A percentile compares a stretch with the other conserved stretches of the same genome.
phyloP scores from a whole-genome alignment of 2,329 filamentous ascomycete genomes.

The Podosphaera leucotricha region DNA sequence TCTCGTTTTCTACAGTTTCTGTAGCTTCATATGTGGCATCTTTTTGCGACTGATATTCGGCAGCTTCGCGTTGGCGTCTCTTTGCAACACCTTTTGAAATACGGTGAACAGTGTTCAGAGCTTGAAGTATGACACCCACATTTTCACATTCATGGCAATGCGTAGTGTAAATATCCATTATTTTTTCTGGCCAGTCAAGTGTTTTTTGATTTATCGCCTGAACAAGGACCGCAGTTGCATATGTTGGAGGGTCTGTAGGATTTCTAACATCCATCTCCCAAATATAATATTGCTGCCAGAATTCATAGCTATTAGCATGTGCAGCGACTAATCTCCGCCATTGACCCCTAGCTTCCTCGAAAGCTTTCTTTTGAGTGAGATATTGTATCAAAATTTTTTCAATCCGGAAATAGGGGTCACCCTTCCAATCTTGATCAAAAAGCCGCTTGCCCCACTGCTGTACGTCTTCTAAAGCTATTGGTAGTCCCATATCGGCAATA shows the following conservation, averaged over 20 bases:
- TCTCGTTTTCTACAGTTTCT: constrained; percentile 10
- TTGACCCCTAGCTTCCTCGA: constrained; percentile 51
- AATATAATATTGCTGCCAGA: constrained; percentile 78
- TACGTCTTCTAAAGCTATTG: constrained; percentile 67
- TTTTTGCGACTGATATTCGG: constrained; percentile 24
- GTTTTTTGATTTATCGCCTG: constrained; percentile 38
- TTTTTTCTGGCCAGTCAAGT: constrained; percentile 54
- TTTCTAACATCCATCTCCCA: constrained; percentile 51
- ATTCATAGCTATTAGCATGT: constrained; percentile 62
- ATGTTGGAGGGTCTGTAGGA: constrained; percentile 28
- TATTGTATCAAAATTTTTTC: constrained; percentile 87
- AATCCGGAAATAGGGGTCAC: constrained; percentile 72
- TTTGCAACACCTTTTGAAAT: constrained; percentile 37
- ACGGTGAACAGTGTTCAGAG: constrained; percentile 50
- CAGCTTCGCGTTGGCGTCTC: constrained; percentile 41
- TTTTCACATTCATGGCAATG: constrained; percentile 84
- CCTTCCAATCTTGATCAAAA: constrained; percentile 52
- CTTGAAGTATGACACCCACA: constrained; percentile 48
- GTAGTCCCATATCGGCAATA: constrained; percentile 72
- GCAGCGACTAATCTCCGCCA: constrained; percentile 50
- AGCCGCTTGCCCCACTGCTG: constrained; percentile 49
- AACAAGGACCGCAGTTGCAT: constrained; percentile 54
- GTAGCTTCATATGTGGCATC: constrained; percentile 12
- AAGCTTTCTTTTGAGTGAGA: constrained; percentile 57
- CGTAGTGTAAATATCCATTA: constrained; percentile 49